Evolutionary conservation across 2,329 filamentous ascomycete species (phyloP).

Genomic region (Aspergillus udagawae): DNA sequence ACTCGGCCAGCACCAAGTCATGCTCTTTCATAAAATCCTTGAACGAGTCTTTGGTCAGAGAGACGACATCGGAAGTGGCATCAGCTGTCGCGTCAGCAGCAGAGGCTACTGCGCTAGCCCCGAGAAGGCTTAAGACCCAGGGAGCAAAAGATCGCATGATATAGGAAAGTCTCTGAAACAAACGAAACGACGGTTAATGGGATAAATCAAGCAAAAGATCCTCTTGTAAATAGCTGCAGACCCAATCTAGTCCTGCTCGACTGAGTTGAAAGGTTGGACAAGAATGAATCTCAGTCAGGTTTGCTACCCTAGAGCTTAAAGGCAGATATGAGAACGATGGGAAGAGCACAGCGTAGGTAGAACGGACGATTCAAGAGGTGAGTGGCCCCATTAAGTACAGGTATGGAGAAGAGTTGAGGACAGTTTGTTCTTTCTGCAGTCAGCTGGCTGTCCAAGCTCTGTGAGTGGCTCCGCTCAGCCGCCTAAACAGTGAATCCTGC

Average conservation of each 20-base stretch:
- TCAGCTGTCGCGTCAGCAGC: conserved; percentile 29
- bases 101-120: conserved; percentile 32
- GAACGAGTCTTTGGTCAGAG: conserved; percentile 83
- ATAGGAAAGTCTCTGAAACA: conserved; percentile 3
- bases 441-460: conserved; percentile 17
- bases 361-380: conserved; percentile 2
- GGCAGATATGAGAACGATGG: conserved; percentile 6
- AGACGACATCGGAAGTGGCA: conserved; percentile 68
- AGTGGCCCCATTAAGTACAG: conserved; percentile 14
- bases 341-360: conserved; percentile 4
- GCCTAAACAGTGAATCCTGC: conserved; percentile 8
- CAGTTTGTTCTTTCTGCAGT: conserved; percentile 41
- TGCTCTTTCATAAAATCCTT: conserved; percentile 79
- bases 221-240: background rate
- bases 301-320: background rate
- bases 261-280: background rate
- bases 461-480: conserved; percentile 26
- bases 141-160: conserved; percentile 40
- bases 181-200: background rate
- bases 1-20: conserved; percentile 89
- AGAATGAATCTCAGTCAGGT: background rate
- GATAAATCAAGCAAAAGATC: background rate
- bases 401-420: conserved; percentile 29
- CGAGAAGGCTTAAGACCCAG: conserved; percentile 38
- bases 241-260: background rate